A percentile compares a stretch with the other conserved stretches of the same genome.
These are phyloP conservation scores for Solanum peruvianum DNA, from an alignment of 257 asterid species.

Conservation along the genomic window DNA sequence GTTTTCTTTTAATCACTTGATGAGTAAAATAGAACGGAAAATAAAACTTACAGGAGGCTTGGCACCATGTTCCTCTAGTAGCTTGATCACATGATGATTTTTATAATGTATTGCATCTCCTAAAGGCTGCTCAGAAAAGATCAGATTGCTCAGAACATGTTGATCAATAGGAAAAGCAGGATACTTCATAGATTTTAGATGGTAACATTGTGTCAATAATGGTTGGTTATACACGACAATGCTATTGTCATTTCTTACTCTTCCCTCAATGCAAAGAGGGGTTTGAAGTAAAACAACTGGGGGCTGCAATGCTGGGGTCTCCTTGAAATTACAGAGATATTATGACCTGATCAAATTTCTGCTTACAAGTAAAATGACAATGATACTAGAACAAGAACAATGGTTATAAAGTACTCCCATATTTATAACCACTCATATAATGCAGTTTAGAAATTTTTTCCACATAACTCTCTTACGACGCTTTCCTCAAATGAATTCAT, in stretches of 20 bases:
- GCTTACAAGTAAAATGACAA: background rate
- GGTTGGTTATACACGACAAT: background rate
- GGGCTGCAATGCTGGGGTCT: background rate
- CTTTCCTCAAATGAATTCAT: background rate
- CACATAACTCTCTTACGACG: background rate
- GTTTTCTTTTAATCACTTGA: background rate
- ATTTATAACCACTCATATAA: background rate
- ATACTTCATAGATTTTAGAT: background rate
- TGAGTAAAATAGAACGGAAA: background rate
- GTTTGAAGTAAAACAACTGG: background rate
- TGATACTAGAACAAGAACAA: background rate
- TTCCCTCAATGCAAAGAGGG: background rate
- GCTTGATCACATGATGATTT: constrained; percentile 57
- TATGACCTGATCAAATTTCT: background rate
- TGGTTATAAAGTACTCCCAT: background rate
- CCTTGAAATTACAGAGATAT: background rate
- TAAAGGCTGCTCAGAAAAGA: constrained; percentile 55
- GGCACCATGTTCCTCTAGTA: constrained; percentile 75
- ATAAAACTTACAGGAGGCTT: constrained; percentile 37
- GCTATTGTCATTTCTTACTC: background rate
- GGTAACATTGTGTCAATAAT: background rate
- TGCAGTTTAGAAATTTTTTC: background rate
- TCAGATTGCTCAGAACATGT: background rate
- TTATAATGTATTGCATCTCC: constrained; percentile 87
- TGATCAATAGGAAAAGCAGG: background rate